Conservation (phyloP, 805 yeast species). For the Yarrowia hollandica region DNA sequence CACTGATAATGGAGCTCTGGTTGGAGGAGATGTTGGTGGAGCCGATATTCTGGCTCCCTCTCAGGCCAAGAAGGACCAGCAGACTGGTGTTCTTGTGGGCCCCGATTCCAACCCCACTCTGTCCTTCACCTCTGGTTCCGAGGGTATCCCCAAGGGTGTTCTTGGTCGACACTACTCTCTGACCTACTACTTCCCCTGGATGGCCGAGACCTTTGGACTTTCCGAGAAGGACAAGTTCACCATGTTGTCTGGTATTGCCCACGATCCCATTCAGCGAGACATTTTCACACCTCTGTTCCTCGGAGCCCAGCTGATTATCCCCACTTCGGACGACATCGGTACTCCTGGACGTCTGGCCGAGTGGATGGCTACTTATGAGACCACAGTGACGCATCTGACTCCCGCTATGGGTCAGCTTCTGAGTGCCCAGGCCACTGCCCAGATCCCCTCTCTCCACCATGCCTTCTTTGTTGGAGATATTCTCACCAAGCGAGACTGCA, state of each 20-base stretch:
- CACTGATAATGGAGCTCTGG: conserved; percentile 68
- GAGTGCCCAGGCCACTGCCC: conserved; percentile 90
- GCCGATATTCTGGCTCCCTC: conserved; percentile 55
- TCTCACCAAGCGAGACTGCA: conserved; percentile 93
- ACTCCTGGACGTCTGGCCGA: conserved; percentile 97
- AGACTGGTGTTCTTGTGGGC: conserved; percentile 90
- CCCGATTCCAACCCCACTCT: conserved; percentile 97
- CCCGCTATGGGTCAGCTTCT: conserved; percentile 99
- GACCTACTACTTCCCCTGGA: conserved; percentile 98
- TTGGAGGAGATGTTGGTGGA: conserved; percentile 47
- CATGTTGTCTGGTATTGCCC: conserved; percentile 98
- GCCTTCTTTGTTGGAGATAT: conserved; percentile 99
- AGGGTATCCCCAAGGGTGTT: conserved; percentile 98
- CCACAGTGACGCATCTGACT: conserved; percentile 95
- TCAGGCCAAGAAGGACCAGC: conserved; percentile 49
- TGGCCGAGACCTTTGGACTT: conserved; percentile 81
- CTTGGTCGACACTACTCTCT: conserved; percentile 95
- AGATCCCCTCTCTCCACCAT: conserved; percentile 82
- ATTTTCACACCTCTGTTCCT: conserved; percentile 96
- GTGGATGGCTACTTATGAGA: conserved; percentile 91
- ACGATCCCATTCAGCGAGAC: conserved; percentile 98
- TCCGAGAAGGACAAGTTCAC: conserved; percentile 84
- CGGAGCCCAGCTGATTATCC: conserved; percentile 91
- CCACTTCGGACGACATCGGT: conserved; percentile 96
- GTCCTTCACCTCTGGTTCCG: conserved; percentile 96